Evolutionary conservation across 1,139 yeast species (phyloP).

Genomic region (Candida glucosophila): DNA sequence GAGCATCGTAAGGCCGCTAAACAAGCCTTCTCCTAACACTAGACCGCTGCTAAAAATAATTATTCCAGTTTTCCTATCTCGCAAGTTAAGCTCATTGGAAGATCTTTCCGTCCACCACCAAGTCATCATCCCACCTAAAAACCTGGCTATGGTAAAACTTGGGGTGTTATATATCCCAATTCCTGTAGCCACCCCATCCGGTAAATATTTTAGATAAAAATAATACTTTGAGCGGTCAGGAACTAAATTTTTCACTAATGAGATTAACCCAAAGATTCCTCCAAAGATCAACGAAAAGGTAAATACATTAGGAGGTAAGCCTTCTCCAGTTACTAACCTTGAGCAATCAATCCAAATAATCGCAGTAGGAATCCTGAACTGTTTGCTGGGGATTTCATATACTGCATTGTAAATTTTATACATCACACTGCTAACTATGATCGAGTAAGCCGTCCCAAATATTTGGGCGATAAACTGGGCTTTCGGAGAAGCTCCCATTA

Average conservation of each 20-base stretch:
- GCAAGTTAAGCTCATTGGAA: constrained; percentile 21
- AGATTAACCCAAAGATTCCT: constrained; percentile 55
- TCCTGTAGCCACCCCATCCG: constrained; percentile 96
- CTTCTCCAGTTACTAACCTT: constrained; percentile 83
- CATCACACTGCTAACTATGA: constrained; percentile 69
- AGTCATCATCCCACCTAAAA: constrained; percentile 78
- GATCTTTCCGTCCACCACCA: constrained; percentile 44
- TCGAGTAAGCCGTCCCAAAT: constrained; percentile 80
- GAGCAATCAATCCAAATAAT: constrained; percentile 96
- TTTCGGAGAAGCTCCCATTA: constrained; percentile 83
- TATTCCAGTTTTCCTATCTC: constrained; percentile 50
- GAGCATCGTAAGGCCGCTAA: constrained; percentile 74
- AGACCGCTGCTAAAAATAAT: constrained; percentile 87
- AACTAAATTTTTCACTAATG: constrained; percentile 51
- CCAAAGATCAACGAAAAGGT: constrained; percentile 63
- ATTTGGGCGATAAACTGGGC: constrained; percentile 90
- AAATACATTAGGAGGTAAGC: constrained; percentile 73
- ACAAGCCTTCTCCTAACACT: constrained; percentile 87
- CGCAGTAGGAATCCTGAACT: constrained; percentile 89
- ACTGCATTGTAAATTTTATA: constrained; percentile 74
- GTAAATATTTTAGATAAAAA: constrained; percentile 50
- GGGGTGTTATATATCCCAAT: constrained; percentile 94
- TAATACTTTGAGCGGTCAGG: constrained; percentile 31
- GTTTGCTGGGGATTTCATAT: constrained; percentile 73
- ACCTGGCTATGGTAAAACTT: constrained; percentile 86